Evolutionary conservation across 345 rosid species (phyloP).

Genomic region (Linum usitatissimum): DNA sequence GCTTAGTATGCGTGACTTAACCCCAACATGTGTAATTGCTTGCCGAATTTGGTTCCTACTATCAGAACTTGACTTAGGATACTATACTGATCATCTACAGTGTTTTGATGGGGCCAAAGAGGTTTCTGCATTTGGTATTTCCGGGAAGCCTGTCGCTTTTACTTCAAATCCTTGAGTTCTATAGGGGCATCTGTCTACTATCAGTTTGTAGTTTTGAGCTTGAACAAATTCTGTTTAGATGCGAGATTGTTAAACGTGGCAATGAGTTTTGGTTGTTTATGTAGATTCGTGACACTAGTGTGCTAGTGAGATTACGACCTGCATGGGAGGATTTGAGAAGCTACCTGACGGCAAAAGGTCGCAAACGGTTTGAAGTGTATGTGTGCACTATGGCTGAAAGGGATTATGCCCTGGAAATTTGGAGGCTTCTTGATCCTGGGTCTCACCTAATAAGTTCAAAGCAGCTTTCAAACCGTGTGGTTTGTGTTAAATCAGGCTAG

Average conservation of each 20-base stretch:
- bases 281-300: constrained; percentile 96
- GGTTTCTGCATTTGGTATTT: too few relatives aligned
- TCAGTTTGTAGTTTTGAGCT: neutral
- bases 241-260: neutral
- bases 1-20: neutral
- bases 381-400: constrained; percentile 99
- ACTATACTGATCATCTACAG: too few relatives aligned
- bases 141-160: too few relatives aligned
- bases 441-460: constrained; percentile 60
- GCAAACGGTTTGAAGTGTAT: constrained; percentile 95
- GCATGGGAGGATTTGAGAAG: constrained; percentile 97
- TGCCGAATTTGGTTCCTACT: neutral
- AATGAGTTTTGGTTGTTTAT: constrained; percentile 13
- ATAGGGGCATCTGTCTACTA: neutral
- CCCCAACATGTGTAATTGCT: neutral
- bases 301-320: constrained; percentile 94
- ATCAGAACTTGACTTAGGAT: neutral
- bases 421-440: constrained; percentile 98
- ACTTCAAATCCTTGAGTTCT: too few relatives aligned
- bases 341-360: constrained; percentile 85
- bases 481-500: constrained; percentile 93
- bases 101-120: too few relatives aligned
- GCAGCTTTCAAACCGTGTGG: constrained; percentile 70
- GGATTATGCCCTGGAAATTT: constrained; percentile 98
- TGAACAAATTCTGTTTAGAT: neutral